Conservation (phyloP, 2,329 filamentous ascomycete genomes). For the Arthrobotrys iridis region DNA sequence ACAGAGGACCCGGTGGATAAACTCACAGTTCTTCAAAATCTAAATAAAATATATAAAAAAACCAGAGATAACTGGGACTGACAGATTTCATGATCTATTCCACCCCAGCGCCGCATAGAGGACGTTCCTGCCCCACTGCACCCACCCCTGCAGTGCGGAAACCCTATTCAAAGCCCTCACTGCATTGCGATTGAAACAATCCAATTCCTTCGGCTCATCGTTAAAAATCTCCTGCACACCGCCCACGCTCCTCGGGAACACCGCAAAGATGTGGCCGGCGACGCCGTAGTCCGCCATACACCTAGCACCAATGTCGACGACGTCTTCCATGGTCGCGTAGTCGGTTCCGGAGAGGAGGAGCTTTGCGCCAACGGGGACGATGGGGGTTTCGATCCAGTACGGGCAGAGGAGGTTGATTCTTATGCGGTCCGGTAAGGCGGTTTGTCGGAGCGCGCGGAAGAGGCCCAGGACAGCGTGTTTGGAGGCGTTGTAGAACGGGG, state of each 20-base stretch:
- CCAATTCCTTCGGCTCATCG: constrained; percentile 66
- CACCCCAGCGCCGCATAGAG: constrained; percentile 49
- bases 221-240: constrained; percentile 63
- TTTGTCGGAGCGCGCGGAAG: constrained; percentile 70
- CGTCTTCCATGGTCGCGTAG: constrained; percentile 68
- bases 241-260: constrained; percentile 66
- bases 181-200: constrained; percentile 68
- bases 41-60: neutral
- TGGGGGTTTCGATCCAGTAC: constrained; percentile 73
- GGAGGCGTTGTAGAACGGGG: constrained; percentile 68
- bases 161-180: constrained; percentile 68
- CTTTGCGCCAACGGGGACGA: constrained; percentile 65
- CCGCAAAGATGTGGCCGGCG: constrained; percentile 68
- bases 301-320: constrained; percentile 72
- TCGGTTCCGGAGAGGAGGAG: constrained; percentile 69
- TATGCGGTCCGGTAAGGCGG: constrained; percentile 60
- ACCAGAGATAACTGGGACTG: too few species aligned
- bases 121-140: constrained; percentile 64
- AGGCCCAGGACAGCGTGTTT: constrained; percentile 75
- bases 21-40: too few species aligned
- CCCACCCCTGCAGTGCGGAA: constrained; percentile 67
- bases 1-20: neutral
- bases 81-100: constrained; percentile 4
- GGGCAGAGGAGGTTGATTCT: constrained; percentile 74
- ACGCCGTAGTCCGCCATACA: constrained; percentile 70